phyloP scores from a whole-genome alignment of 1,139 yeast genomes.

The Pichia sp. region DNA sequence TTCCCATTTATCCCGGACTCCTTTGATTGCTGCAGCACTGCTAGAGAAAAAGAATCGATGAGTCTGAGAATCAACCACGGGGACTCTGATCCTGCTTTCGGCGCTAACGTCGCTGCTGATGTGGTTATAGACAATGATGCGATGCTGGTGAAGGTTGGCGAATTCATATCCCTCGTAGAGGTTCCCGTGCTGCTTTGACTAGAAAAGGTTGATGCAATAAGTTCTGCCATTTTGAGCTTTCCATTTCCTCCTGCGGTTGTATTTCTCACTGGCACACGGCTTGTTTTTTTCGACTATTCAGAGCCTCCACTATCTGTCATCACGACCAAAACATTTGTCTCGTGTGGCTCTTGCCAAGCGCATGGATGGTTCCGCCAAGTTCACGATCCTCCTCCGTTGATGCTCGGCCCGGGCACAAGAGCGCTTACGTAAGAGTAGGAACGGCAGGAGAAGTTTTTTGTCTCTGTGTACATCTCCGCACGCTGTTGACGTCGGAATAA shows the following conservation, averaged over 20 bases:
- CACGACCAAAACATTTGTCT: background rate
- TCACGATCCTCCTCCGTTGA: background rate
- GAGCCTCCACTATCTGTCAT: too few relatives aligned
- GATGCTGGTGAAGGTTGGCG: background rate
- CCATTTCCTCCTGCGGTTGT: background rate
- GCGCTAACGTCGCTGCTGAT: background rate
- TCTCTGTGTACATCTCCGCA: background rate
- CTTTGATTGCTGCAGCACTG: conserved; percentile 32
- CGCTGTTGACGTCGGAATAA: background rate
- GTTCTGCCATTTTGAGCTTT: background rate
- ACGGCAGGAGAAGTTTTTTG: background rate
- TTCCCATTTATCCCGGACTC: conserved; percentile 29
- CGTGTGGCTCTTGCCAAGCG: background rate
- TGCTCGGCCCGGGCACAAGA: background rate
- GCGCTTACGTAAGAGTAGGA: background rate
- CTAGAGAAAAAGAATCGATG: conserved; percentile 27
- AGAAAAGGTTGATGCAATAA: background rate
- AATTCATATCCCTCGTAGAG: background rate
- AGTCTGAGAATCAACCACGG: conserved; percentile 17
- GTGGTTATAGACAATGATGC: background rate
- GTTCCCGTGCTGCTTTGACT: background rate
- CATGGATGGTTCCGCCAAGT: background rate
- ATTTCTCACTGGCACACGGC: background rate
- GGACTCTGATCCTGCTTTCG: background rate
- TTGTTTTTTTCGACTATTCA: too few relatives aligned